phyloP scores from a whole-genome alignment of 192 early-diverging fungal species.

The Pecoramyces ruminantium region DNA sequence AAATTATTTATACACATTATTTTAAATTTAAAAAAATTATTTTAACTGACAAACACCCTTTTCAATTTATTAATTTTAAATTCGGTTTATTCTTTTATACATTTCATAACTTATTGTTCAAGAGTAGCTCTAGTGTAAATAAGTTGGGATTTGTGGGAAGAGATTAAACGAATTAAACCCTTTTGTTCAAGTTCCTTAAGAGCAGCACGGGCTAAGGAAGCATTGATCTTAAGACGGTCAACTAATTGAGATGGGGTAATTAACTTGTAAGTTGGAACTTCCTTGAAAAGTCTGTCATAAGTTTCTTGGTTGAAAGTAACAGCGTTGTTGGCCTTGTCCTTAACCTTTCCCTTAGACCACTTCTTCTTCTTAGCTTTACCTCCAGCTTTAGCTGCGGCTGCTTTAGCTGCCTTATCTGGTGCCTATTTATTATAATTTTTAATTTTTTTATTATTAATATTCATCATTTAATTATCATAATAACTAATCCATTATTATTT shows the following conservation, averaged over 20 bases:
- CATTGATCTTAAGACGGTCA: slow-evolving; percentile 95
- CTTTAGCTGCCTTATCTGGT: neutral
- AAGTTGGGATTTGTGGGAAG: slow-evolving; percentile 78
- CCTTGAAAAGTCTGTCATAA: slow-evolving; percentile 98
- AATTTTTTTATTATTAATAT: too few relatives aligned
- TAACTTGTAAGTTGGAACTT: slow-evolving; percentile 99
- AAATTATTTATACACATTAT: too few relatives aligned
- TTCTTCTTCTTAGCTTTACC: slow-evolving; percentile 40
- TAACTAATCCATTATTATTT: neutral
- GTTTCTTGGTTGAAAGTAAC: slow-evolving; percentile 94
- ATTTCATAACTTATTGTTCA: neutral
- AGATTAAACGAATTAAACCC: slow-evolving; percentile 84
- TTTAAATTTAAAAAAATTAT: too few relatives aligned
- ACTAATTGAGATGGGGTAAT: slow-evolving; percentile 95
- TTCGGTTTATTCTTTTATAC: neutral
- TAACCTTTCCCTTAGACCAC: slow-evolving; percentile 99
- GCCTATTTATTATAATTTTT: neutral
- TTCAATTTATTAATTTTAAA: neutral
- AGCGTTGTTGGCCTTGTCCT: slow-evolving; percentile 99
- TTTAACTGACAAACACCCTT: neutral
- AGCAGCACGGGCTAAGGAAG: slow-evolving; percentile 86
- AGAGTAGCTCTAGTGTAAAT: slow-evolving; percentile 36
- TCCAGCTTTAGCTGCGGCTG: neutral
- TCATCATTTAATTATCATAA: neutral
- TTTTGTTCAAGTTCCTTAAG: slow-evolving; percentile 82